Percentiles rank a stretch among this genome's conserved stretches.
Evolutionary conservation across 306 rosid genomes (phyloP).

Genomic region (Oxytropis ochrocephala): DNA sequence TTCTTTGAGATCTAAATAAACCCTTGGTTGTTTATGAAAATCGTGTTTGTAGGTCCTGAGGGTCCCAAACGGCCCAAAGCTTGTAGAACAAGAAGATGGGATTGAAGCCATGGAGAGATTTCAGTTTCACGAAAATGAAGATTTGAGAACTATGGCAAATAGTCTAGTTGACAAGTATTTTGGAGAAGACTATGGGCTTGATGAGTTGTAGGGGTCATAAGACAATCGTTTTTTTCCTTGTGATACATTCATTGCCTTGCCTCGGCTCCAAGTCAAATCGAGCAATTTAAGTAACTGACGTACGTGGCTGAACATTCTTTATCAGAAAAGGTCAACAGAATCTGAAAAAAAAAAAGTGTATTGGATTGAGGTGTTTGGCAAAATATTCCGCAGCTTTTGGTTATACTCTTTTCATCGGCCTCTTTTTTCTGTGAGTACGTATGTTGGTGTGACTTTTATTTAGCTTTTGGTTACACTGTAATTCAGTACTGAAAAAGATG

Average conservation of each 20-base stretch:
- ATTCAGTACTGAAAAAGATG: background rate
- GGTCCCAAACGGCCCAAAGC: conserved; percentile 85
- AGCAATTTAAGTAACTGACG: background rate
- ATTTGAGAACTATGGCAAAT: conserved; percentile 84
- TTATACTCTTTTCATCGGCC: background rate
- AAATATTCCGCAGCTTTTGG: background rate
- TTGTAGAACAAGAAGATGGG: conserved; percentile 86
- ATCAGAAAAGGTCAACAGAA: conserved; percentile 12
- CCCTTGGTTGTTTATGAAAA: background rate
- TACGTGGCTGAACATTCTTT: conserved; percentile 13
- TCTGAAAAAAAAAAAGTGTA: background rate
- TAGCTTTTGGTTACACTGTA: background rate
- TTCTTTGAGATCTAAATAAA: conserved; percentile 7
- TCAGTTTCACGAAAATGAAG: conserved; percentile 95
- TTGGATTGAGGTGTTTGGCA: conserved; percentile 8
- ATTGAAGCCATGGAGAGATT: conserved; percentile 97
- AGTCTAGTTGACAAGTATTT: conserved; percentile 80
- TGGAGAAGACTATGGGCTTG: conserved; percentile 87
- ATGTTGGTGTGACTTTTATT: conserved; percentile 16
- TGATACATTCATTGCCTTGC: background rate
- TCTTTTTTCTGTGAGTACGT: background rate
- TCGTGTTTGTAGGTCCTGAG: conserved; percentile 64
- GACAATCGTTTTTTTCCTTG: background rate
- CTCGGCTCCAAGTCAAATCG: conserved; percentile 1
- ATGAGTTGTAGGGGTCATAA: conserved; percentile 31